Base-by-base conservation (phyloP, 805 yeast genomes). In the Scheffersomyces lignosus region DNA sequence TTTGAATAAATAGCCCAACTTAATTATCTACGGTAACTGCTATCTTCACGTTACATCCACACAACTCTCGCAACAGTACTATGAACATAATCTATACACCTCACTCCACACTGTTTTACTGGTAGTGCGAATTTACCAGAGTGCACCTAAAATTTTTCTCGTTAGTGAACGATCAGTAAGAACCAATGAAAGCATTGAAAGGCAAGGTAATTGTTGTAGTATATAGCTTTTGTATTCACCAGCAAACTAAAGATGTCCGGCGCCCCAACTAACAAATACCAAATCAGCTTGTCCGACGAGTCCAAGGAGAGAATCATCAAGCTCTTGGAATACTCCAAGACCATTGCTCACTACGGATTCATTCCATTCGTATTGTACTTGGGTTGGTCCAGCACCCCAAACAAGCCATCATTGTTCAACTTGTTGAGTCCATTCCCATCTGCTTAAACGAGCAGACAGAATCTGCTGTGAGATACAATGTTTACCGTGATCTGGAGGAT, bases 311-410 rank as follows among this genome's bases (percentile, higher is more conserved):
- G 98, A 70, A 78, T 93, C 64, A 69, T 82, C 61, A 87, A 83
- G 63, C 70, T 90, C 46, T 70, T 89, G 50, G 95, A 86, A 52
- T 73, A 87, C 52, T 81, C 96, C 47, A 87, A 88, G 60, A 85
- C 87, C 36, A 76, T 84, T 55, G 86, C 91, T 41, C 99, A 95
- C 68, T 93, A 89, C 66, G 97, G 98, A 31, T 93, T 96, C 87
- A 83, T 93, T 54, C 99, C 99, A 39, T 85, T 93, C 60, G 83
- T 93, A 48, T 73, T 93, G 58, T 93, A 93, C 73, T 71, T 93
- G 52, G 99, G 74, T 15, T 69, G 71, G 72, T 59, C 70, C 33
- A 80, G 87, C 51, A 81, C 91, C 46, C 74, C 88, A 38, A 84
- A 83, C 64, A 87, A 84, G 67, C 97, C 97, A 46, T 80, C 81